Percentiles rank a stretch among this genome's conserved stretches.
phyloP scores from a whole-genome alignment of 345 rosid species.

The Trapa bicornis region DNA sequence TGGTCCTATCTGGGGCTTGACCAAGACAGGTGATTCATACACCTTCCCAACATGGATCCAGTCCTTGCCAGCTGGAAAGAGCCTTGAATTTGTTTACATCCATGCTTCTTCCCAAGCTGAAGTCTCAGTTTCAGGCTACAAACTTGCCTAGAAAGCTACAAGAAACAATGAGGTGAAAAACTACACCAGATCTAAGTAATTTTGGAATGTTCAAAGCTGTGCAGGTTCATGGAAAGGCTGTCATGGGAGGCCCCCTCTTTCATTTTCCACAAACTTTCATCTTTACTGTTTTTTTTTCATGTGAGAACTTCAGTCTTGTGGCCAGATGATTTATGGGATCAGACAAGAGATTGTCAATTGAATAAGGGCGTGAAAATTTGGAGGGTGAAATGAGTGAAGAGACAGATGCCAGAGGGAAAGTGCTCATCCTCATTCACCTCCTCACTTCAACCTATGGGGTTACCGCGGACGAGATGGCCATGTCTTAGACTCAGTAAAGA shows the following conservation, averaged over 20 bases:
- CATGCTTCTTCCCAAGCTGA: slow-evolving; percentile 61
- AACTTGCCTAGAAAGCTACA: slow-evolving; percentile 32
- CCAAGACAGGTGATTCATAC: slow-evolving; percentile 39
- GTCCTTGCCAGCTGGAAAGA: slow-evolving; percentile 54
- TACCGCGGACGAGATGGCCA: too few species aligned
- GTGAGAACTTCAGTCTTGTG: slow-evolving; percentile 10
- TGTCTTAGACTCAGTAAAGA: neutral
- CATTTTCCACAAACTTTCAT: slow-evolving; percentile 16
- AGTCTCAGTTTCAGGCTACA: slow-evolving; percentile 64
- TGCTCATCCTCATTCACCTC: slow-evolving; percentile 99
- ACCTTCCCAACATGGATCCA: slow-evolving; percentile 68
- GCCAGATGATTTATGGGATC: slow-evolving; percentile 12
- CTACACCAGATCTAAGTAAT: slow-evolving; percentile 12
- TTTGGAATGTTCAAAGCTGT: slow-evolving; percentile 22
- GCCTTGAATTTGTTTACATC: slow-evolving; percentile 81
- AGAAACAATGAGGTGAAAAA: too few species aligned
- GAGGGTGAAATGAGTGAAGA: slow-evolving; percentile 71
- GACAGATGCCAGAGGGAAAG: slow-evolving; percentile 27
- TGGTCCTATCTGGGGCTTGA: slow-evolving; percentile 92
- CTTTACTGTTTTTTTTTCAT: slow-evolving; percentile 12
- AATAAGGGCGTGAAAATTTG: slow-evolving; percentile 10
- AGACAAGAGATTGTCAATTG: slow-evolving; percentile 27
- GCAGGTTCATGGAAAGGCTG: slow-evolving; percentile 37
- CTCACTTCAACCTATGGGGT: slow-evolving; percentile 7
- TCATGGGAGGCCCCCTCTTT: slow-evolving; percentile 18